Evolutionary conservation across 176 grass and related monocot genomes (phyloP), one percentile per base, ranked within the genome.

Genomic region (Musa acuminata): DNA sequence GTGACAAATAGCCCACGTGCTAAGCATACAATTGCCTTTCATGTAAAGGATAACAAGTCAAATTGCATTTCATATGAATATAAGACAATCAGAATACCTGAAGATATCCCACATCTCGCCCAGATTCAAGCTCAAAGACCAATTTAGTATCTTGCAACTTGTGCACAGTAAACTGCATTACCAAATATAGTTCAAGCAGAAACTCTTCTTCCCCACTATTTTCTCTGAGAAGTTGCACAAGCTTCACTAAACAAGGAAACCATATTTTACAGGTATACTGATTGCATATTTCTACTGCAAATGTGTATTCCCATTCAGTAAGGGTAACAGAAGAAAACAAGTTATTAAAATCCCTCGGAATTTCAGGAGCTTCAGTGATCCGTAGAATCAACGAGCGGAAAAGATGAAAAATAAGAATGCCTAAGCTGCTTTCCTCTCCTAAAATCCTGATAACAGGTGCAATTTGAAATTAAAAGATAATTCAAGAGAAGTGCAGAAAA

Each of bases 61-160:
- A 63, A 13, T 11, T 29, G 14, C 21, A 6, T 11, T 51, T 51
- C 26, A 63, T 49, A 69, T 51, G 48, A 62, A 76, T 8, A 62
- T 21, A 8, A 27, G 53, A 55, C 11, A 27, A 57, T 51, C 20
- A 57, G 48, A 24, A 24, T 80, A 98, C 94, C 94, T 98, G 90
- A 72, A 93, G 76, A 81, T 74, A 87, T 77, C 85, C 84, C 55
- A 64, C 53, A 83, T 82, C 80, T 50, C 89, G 81, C 21, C 81
- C 68, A 27, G 84, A 85, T 80, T 91, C 90, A 62, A 93, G 80
- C 55, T 91, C 87, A 82, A 98, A 98, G 64, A 60, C 65, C 72
- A 98, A 80, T 74, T 90, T 82, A 78, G 94, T 89, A 83, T 93
- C 90, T 74, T 88, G 87, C 52, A 98, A 66, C 79, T 89, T 98